Evolutionary conservation across 257 asterid genomes (phyloP).

Genomic region (Solanum etuberosum): DNA sequence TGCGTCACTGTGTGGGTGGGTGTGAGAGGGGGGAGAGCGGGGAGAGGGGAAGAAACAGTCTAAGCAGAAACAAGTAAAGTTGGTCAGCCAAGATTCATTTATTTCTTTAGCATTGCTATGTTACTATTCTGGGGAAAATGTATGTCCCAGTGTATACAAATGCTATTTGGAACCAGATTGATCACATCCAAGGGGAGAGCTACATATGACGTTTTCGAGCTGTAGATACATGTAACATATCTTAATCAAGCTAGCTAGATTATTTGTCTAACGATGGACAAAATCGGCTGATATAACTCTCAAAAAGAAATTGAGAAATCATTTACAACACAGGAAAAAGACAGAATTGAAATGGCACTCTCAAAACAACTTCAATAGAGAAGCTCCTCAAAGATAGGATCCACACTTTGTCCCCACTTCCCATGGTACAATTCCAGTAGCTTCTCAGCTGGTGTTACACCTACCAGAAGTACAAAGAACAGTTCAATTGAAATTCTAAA

Average conservation of each 20-base stretch:
- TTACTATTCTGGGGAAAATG: background rate
- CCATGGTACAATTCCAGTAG: slow-evolving; percentile 82
- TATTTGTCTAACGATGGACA: background rate
- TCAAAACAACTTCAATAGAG: slow-evolving; percentile 37
- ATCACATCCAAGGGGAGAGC: background rate
- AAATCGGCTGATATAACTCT: background rate
- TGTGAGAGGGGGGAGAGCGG: background rate
- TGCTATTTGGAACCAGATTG: background rate
- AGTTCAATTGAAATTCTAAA: background rate
- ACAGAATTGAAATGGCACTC: background rate
- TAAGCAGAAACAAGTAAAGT: background rate
- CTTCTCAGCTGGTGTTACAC: slow-evolving; percentile 91
- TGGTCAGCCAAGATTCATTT: background rate
- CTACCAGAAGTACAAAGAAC: slow-evolving; percentile 12
- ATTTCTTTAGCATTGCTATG: background rate
- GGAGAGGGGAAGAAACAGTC: too few relatives aligned
- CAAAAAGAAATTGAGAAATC: background rate
- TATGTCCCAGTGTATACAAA: background rate
- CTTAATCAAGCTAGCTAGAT: background rate
- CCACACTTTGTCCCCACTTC: slow-evolving; percentile 77
- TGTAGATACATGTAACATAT: background rate
- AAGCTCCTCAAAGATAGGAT: slow-evolving; percentile 84
- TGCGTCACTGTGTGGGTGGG: background rate
- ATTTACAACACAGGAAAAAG: background rate
- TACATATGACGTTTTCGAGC: background rate